These are phyloP conservation scores for Umbelopsis sp. DNA, from an alignment of 192 early-diverging fungal genomes.

Conservation along the genomic window DNA sequence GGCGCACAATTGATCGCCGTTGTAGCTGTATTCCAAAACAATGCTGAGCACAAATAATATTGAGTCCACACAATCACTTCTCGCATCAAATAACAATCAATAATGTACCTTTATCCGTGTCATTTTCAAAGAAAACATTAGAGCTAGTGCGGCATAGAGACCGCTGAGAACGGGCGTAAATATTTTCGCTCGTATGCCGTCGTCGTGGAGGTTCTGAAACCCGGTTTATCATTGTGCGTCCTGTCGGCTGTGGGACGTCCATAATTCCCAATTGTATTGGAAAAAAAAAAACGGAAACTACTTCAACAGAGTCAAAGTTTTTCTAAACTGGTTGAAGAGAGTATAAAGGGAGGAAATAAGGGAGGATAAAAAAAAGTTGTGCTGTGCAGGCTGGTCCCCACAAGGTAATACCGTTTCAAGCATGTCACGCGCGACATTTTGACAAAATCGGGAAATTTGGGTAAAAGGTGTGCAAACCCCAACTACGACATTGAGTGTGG, in stretches of 20 bases:
- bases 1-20: constrained; percentile 19
- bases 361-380: background rate
- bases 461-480: no score
- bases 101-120: background rate
- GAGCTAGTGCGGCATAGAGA: no score
- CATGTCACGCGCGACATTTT: background rate
- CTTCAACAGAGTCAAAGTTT: no score
- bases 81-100: background rate
- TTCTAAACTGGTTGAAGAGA: background rate
- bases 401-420: background rate
- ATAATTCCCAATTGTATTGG: no score
- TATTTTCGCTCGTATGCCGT: no score
- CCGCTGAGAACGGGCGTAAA: no score
- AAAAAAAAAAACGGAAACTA: no score
- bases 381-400: background rate
- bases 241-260: no score
- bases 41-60: background rate
- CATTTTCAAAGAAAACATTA: background rate
- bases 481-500: no score
- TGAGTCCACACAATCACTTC: background rate
- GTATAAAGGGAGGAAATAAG: background rate
- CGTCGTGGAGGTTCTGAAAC: no score
- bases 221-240: no score
- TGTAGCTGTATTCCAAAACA: background rate
- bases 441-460: background rate